Evolutionary conservation across 768 basidiomycete genomes (phyloP).

Genomic region (Mrakia frigida): DNA sequence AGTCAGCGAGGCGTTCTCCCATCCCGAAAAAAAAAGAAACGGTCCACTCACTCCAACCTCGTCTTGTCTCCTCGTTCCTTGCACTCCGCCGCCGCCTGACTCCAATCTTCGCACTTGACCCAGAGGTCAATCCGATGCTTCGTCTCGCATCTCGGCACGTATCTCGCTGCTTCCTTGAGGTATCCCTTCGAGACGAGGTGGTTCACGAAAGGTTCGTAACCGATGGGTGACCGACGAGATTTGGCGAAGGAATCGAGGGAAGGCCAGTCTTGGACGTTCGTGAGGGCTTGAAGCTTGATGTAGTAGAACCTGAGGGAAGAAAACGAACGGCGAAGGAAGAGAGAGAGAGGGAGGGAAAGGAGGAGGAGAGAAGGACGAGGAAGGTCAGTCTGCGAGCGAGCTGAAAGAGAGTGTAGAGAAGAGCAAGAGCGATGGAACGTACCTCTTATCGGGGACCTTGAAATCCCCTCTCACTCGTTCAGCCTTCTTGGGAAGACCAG

Average conservation of each 20-base stretch:
- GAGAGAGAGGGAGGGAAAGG: background rate
- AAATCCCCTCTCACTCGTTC: constrained; percentile 85
- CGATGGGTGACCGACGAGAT: constrained; percentile 86
- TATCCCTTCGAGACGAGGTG: constrained; percentile 71
- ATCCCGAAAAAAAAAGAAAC: background rate
- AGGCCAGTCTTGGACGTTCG: constrained; percentile 75
- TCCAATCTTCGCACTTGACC: constrained; percentile 85
- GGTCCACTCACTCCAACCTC: constrained; percentile 67
- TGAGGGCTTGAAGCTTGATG: constrained; percentile 77
- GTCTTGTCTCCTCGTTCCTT: constrained; percentile 82
- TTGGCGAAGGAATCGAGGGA: constrained; percentile 77
- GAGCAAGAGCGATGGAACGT: constrained; percentile 33
- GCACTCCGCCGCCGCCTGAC: constrained; percentile 76
- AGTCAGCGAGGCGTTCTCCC: background rate
- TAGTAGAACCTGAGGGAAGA: constrained; percentile 75
- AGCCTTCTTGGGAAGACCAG: constrained; percentile 76
- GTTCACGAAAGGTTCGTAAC: constrained; percentile 65
- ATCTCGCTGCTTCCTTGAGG: constrained; percentile 66
- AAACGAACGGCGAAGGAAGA: background rate
- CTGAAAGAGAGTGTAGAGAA: background rate
- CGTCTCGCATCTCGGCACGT: constrained; percentile 77
- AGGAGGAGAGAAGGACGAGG: background rate
- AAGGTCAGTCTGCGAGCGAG: background rate
- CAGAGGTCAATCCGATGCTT: constrained; percentile 79
- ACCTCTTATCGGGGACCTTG: constrained; percentile 94